Conservation (phyloP, 345 rosid species). For the Eucalyptus pauciflora region DNA sequence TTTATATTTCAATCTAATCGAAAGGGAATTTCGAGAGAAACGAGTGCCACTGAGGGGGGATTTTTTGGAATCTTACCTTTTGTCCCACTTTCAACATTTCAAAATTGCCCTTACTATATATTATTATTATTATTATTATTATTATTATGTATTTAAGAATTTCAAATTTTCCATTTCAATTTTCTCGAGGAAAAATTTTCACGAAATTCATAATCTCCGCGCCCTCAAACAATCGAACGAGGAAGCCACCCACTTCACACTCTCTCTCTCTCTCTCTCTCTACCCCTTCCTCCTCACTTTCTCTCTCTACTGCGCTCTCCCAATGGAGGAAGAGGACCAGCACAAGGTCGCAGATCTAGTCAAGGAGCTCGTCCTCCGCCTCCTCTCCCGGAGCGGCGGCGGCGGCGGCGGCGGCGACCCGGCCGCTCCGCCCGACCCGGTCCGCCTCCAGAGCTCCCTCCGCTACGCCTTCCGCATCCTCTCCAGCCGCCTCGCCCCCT, state of each 20-base stretch:
- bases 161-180: background rate
- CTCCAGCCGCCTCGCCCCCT: conserved; percentile 76
- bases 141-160: background rate
- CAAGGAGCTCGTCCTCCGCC: conserved; percentile 68
- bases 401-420: conserved; percentile 19
- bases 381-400: conserved; percentile 50
- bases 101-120: background rate
- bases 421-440: conserved; percentile 27
- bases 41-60: too few relatives aligned
- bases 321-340: conserved; percentile 89
- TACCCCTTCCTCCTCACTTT: background rate
- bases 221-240: conserved; percentile 11
- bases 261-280: too few relatives aligned
- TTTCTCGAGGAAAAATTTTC: background rate
- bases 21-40: too few relatives aligned
- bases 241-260: background rate
- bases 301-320: background rate
- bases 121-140: too few relatives aligned
- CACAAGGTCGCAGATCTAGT: conserved; percentile 73
- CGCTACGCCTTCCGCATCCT: conserved; percentile 84
- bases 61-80: background rate
- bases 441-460: conserved; percentile 42
- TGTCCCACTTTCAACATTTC: background rate
- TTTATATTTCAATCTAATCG: too few relatives aligned
- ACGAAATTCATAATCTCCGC: background rate